These are phyloP conservation scores for Physcomitrellopsis africana DNA, from an alignment of 225 moss, liverwort and hornwort species.

Conservation along the genomic window DNA sequence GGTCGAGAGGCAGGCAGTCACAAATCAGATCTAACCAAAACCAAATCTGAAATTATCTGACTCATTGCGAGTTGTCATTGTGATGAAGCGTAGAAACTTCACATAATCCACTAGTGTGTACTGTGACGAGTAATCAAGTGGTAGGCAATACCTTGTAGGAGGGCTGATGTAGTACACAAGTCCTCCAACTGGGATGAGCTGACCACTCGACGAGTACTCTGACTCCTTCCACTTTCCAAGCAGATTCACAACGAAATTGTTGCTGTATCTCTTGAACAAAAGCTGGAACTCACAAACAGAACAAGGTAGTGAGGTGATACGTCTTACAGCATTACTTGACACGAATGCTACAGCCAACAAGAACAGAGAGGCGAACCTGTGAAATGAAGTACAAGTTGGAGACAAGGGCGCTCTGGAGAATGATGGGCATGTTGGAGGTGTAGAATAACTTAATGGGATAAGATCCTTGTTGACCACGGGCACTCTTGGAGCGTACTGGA, in stretches of 20 bases:
- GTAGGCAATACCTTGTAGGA: constrained; percentile 69
- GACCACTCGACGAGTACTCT: constrained; percentile 88
- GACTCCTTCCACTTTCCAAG: constrained; percentile 96
- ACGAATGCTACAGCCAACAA: neutral
- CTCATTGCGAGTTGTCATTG: too few species aligned
- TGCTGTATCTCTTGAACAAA: constrained; percentile 77
- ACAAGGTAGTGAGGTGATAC: neutral
- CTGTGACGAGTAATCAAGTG: too few species aligned
- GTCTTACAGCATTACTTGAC: neutral
- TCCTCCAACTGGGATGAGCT: constrained; percentile 93
- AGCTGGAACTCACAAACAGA: constrained; percentile 52
- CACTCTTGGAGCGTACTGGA: constrained; percentile 93
- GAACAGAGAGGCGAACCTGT: constrained; percentile 54
- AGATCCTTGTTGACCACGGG: constrained; percentile 97
- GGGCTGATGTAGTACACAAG: constrained; percentile 94
- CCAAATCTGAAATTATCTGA: too few species aligned
- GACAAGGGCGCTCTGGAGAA: constrained; percentile 92
- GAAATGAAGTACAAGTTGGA: constrained; percentile 97
- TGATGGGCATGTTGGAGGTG: constrained; percentile 99
- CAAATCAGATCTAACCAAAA: too few species aligned
- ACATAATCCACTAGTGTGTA: too few species aligned
- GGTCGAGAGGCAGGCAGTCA: too few species aligned
- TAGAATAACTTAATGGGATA: constrained; percentile 99
- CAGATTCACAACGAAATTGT: constrained; percentile 79
- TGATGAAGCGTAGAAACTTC: too few species aligned